Base-by-base conservation (phyloP, 192 early-diverging fungal species). In the Dissophora ornata region DNA sequence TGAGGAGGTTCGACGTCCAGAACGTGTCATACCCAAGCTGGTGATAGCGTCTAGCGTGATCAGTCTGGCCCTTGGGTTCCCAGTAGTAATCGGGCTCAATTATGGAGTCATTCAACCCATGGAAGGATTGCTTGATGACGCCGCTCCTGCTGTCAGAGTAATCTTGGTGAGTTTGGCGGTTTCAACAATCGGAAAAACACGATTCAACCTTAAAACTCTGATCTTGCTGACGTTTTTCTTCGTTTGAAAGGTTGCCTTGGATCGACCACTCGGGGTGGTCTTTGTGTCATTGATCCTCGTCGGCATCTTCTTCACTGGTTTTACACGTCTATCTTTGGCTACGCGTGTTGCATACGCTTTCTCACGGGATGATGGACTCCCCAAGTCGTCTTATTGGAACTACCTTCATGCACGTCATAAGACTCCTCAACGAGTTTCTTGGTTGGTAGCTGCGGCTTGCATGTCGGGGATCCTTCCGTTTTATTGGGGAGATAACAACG, bases 401-500 rank as follows among this genome's bases (percentile, higher is more conserved):
- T 49, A 75, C 22, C 57, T 75, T 2, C 71, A 75, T 11, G 26
- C 50, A 9, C 36, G 63, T 21, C 56, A 57, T 16, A 67, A 59
- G 46, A 67, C 58, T 29, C 57, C 63, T n/a, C 71, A 74, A 40
- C 47, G 71, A 0, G 57, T 75, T 9, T 75, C 71, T 4, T 75
- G 71, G 71, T 6, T 75, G n/a, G 63, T 75, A 1, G 32, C 71
- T 5, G 36, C 38, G 1, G 71, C 57, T 6, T 67, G 63, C 44
- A 61, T 75, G 63, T 66, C 52, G 13, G 54, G 61, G 22, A 61
- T 69, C 12, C 69, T 69, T 15, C 75, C 67, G 3, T 79, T 79
- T 46, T 79, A 54, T 29, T 79, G 66, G 75, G 75, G 66, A 0
- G 53, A 79, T 16, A 46, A 41, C 6, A 36, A 78, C 24, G 65